Conservation (phyloP, 192 early-diverging fungal species). For the Lobosporangium transversale region DNA sequence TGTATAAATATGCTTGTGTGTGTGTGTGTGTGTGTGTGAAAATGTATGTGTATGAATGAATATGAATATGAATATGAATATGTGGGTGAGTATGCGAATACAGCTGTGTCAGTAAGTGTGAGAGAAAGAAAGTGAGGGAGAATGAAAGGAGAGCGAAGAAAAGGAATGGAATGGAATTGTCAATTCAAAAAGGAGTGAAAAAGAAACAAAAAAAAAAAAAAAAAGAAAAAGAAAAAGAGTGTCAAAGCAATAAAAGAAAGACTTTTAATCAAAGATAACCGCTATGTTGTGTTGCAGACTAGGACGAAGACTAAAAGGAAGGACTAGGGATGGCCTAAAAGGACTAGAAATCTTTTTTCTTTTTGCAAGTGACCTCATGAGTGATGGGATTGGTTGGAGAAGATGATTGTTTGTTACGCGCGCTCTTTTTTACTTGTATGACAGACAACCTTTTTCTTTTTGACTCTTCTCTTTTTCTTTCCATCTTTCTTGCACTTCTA, state of each 20-base stretch:
- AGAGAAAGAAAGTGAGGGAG: constrained; percentile 1
- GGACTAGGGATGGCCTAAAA: no score
- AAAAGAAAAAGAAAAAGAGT: neutral
- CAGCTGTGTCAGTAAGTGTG: constrained; percentile 15
- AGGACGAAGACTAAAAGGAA: no score
- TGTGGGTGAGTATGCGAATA: constrained; percentile 2
- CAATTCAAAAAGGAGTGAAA: neutral
- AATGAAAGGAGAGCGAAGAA: neutral
- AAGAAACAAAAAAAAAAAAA: neutral
- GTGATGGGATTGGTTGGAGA: no score
- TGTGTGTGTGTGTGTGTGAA: neutral
- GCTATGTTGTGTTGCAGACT: neutral
- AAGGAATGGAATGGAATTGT: neutral
- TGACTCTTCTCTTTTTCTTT: no score
- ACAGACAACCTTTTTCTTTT: no score
- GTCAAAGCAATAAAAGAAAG: neutral
- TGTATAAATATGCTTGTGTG: neutral
- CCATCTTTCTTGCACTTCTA: no score
- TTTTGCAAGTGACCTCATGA: no score
- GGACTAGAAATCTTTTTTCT: no score
- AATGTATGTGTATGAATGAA: neutral
- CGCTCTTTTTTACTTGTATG: no score
- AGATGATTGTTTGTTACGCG: no score
- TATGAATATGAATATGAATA: constrained; percentile 1
- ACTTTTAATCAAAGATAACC: neutral